Evolutionary conservation across 2,329 filamentous ascomycete species (phyloP), one percentile per base, ranked within the genome.

Genomic region (Talaromyces pinophilus): DNA sequence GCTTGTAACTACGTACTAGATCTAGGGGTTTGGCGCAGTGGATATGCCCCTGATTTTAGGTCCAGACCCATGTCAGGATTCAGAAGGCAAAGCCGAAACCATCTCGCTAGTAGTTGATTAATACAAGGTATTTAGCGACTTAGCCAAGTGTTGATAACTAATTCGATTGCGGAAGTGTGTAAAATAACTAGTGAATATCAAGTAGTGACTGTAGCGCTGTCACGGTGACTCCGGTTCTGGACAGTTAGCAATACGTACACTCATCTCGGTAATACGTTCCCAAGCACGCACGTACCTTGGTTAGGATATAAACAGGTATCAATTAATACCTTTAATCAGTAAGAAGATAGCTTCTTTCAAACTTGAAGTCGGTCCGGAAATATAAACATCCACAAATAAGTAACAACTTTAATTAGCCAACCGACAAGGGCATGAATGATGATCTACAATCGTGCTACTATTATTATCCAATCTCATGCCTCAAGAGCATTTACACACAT

Each of bases 1-100:
- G 52, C 33, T 40, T 57, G 15, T 3, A 33, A 38, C 11, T 55
- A n/a, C n/a, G n/a, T n/a, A 30, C 30, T 33, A 33, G 54, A 38
- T 57, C 30, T 22, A 57, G 33, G 33, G 5, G 19, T 55, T 22
- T n/a, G 52, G 38, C 10, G 33, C n/a, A 57, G 33, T 57, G 33
- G 54, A 57, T 25, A 57, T 57, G n/a, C 33, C 54, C 33, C 54
- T 40, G 54, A 17, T 57, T 57, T 57, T 57, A 57, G 33, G n/a
- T 13, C 54, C 2, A 15, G 11, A 40, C n/a, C 19, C 33, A 57
- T 57, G 54, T 38, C 33, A 33, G 25, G 6, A 54, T 11, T 30
- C 17, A 40, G 33, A 38, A 57, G 19, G 13, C n/a, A 57, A 35
- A 5, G 17, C 33, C 54, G 30, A 57, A 17, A 25, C 19, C 54